Evolutionary conservation across 225 moss, liverwort and hornwort species (phyloP), one percentile per base, ranked within the genome.

Genomic region (Sphagnum tenellum): DNA sequence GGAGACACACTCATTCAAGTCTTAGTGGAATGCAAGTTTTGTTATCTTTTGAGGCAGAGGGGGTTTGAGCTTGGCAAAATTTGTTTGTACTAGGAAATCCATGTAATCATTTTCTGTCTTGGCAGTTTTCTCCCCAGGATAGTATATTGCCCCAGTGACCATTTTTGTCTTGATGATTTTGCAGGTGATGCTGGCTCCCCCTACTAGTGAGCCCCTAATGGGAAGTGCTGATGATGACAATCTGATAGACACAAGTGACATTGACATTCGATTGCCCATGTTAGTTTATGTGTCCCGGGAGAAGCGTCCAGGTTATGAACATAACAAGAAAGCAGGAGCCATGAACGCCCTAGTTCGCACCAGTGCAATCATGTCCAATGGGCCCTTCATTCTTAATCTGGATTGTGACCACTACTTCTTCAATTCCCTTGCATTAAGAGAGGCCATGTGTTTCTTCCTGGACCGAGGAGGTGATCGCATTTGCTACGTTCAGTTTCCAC

Each of bases 291-390:
- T 94, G 3, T 94, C 94, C 45, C 82, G 94, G 52, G 94, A 94
- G 59, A 94, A 94, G 79, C 75, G 94, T 14, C 90, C 94, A 2
- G 94, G 94, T 11, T 94, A 94, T 66, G 94, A 94, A 47, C 94
- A 94, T 75, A 94, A 94, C 69, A 94, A 94, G 78, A 94, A 94
- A 81, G 94, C 94, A 5, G 94, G 94, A 45, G 94, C 94, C 60
- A 94, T 94, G 94, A 94, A 94, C 47, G 84, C 94, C 4, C 74
- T 94, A 44, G 90, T 94, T 49, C 81, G 93, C n/a, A 90, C 90
- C 9, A 94, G 94, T 54, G 94, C 90, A 13, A 89, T 94, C 63
- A 94, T 94, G 94, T 94, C 94, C 3, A 94, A 94, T 13, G 94
- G 94, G 5, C 75, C 88, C 2, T 94, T 94, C 66, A 94, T 94